Base-by-base conservation (phyloP, 2,329 filamentous ascomycete species). In the Trichoderma simmonsii region DNA sequence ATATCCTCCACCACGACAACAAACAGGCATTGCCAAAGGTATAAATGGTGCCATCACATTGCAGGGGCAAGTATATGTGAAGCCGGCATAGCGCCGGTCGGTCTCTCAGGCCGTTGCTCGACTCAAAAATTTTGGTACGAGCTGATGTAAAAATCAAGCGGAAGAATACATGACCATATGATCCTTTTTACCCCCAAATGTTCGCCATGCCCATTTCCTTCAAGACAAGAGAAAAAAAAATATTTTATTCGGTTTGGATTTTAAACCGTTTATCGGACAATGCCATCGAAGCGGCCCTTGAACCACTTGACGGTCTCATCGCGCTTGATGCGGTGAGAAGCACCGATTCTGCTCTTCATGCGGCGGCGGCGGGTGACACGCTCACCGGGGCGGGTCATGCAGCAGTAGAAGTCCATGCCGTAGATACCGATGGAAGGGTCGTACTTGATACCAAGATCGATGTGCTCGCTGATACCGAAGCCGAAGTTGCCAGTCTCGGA, bases 391-490 rank as follows among this genome's bases (percentile, higher is more conserved):
- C 96, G 95, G 89, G 94, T 97, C 96, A 99, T 99, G 94, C 95
- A 98, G 93, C 92, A 95, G 93, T 98, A 99, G 89, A 99, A 99
- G 89, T 99, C 96, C 96, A 99, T 99, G 85, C 96, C 95, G 90
- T 97, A 98, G 86, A 98, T 98, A 91, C 95, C 95, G 80, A 98
- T 98, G 77, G 90, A 92, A 77, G 95, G 95, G 88, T 98, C 95
- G 89, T 98, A 98, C 92, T 99, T 99, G 93, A 99, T 99, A 83
- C 96, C 96, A 82, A 99, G 90, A 91, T 99, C 96, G 87, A 99
- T 99, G 93, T 99, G 96, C 89, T 99, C 96, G 88, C 90, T 94
- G 90, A 99, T 99, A 89, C 96, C 96, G 91, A 99, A 99, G 80
- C 96, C 96, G 85, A 99, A 99, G 93, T 98, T 97, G 85, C 96